Base-by-base conservation (phyloP, 2,329 filamentous ascomycete genomes). In the Arthrinium puccinioides region DNA sequence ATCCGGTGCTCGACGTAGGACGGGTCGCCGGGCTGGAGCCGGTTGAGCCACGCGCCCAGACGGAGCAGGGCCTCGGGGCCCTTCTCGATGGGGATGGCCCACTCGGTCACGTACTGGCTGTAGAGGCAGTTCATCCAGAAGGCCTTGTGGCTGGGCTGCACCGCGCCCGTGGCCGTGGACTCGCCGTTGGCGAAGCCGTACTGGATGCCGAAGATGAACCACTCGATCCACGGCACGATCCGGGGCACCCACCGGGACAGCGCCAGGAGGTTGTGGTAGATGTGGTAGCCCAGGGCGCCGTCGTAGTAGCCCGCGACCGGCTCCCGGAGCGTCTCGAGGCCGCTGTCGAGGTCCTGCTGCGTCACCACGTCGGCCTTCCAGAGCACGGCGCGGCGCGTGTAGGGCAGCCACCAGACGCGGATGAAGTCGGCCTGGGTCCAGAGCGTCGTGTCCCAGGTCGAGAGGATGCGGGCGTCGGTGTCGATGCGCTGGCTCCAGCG, bases 31-130 rank as follows among this genome's bases (percentile, higher is more conserved):
- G 85, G 66, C 0, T 59, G 55, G 28, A 77, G 63, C 36, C 64
- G 67, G 57, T 81, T 82, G 37, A 98, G 71, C 92, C 92, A 98
- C 31, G 85, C 83, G 25, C 82, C 85, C 10, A 98, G 72, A 7
- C 92, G 79, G 21, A 69, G 74, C 28, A 98, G 76, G 7, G 87
- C 89, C 61, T 96, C 89, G 10, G 90, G 90, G 0, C 92, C 92
- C 47, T 83, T 82, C 44, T 78, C 69, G 1, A 98, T 70, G 1
- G 92, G 90, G 8, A 98, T 74, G 0, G 90, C 90, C 92, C 92
- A 98, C 59, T 98, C 92, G 60, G 98, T 96, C 47, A 98, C 92
- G 52, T 87, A 95, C 56, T 98, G 92, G n/a, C 84, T 90, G 68
- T 96, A 98, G 5, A 97, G 75, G 54, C 92, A 98, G 66, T 98